These are phyloP conservation scores for Backusella westeae DNA, from an alignment of 192 early-diverging fungal genomes.

Conservation along the genomic window DNA sequence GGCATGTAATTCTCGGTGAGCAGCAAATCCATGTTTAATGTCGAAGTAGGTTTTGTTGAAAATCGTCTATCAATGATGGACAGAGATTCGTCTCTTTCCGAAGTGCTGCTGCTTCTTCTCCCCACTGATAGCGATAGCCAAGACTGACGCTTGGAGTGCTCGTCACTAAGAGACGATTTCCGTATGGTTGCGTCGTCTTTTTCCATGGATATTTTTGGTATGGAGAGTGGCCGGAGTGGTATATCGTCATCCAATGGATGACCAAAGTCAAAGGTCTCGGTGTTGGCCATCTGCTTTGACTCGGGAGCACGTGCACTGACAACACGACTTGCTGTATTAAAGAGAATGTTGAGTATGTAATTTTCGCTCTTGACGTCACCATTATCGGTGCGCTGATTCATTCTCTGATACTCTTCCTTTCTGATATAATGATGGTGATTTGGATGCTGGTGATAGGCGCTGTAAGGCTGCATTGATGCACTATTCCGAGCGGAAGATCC, in stretches of 20 bases:
- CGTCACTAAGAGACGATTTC: not conserved
- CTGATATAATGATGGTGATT: not conserved
- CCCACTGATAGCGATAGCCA: not conserved
- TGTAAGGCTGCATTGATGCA: constrained; percentile 12
- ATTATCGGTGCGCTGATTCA: not conserved
- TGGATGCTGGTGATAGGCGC: not conserved
- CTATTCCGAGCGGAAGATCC: constrained; percentile 7
- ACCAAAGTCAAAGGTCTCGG: not conserved
- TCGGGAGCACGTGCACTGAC: constrained; percentile 18
- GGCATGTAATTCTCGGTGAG: not conserved
- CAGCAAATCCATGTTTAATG: not conserved
- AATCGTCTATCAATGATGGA: not conserved
- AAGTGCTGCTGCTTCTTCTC: not conserved
- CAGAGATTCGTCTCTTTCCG: not conserved
- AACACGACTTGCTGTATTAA: constrained; percentile 15
- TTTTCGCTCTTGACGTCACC: not conserved
- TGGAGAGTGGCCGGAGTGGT: not conserved
- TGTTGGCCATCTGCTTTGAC: not conserved
- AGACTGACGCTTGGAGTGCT: not conserved
- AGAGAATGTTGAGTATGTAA: not conserved
- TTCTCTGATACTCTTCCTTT: not conserved
- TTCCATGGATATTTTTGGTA: not conserved
- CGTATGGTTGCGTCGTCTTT: not conserved
- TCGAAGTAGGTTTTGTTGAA: not conserved
- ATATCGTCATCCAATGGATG: not conserved